Evolutionary conservation across 371 early-diverging fungal genomes (phyloP).

Genomic region (Mucor racemosus): DNA sequence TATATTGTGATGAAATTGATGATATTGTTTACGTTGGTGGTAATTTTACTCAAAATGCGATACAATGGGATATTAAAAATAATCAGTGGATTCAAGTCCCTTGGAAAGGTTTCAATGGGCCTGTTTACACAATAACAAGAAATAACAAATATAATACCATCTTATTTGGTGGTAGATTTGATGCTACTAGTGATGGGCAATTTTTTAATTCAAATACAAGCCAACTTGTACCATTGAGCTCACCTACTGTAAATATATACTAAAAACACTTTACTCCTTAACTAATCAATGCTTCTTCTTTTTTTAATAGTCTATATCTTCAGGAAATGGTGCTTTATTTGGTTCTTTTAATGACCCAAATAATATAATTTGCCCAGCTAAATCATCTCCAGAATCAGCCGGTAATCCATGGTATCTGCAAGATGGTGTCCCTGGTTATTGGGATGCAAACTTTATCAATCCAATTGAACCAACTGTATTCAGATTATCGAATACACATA

Average conservation of each 20-base stretch:
- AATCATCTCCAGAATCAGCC: slow-evolving; percentile 19
- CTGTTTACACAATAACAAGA: slow-evolving; percentile 28
- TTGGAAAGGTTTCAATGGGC: slow-evolving; percentile 35
- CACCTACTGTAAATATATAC: slow-evolving; percentile 18
- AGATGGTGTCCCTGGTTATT: slow-evolving; percentile 71
- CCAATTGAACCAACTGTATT: slow-evolving; percentile 63
- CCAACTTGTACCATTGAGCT: slow-evolving; percentile 18
- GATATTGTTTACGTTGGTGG: slow-evolving; percentile 54
- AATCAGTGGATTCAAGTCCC: slow-evolving; percentile 13
- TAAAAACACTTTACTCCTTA: background rate
- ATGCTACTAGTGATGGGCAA: slow-evolving; percentile 28
- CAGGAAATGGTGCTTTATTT: slow-evolving; percentile 22
- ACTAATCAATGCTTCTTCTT: background rate
- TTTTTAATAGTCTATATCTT: slow-evolving; percentile 18
- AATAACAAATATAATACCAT: slow-evolving; percentile 14
- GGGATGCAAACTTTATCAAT: slow-evolving; percentile 60
- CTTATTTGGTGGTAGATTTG: slow-evolving; percentile 37
- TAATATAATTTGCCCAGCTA: slow-evolving; percentile 50
- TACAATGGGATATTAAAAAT: slow-evolving; percentile 11
- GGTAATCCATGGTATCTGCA: slow-evolving; percentile 61
- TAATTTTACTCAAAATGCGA: slow-evolving; percentile 29
- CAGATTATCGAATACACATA: slow-evolving; percentile 63
- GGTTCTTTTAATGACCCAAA: slow-evolving; percentile 41
- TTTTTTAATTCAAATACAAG: slow-evolving; percentile 24
- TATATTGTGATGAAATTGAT: slow-evolving; percentile 57